Evolutionary conservation across 192 early-diverging fungal genomes (phyloP).

Genomic region (Backusella circina): DNA sequence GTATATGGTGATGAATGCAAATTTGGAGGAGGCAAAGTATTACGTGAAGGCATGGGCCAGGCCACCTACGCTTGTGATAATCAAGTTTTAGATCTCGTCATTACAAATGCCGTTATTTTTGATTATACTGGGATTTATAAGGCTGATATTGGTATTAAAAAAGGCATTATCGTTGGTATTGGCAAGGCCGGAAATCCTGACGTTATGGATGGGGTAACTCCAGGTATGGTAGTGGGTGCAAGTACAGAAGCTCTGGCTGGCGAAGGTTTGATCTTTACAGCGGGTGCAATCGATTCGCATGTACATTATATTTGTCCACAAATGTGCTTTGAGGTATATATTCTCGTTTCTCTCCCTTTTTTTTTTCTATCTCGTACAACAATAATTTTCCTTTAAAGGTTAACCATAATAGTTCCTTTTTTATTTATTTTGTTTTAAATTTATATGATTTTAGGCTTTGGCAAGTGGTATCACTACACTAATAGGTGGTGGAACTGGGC

Average conservation of each 20-base stretch:
- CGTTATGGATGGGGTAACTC: constrained; percentile 89
- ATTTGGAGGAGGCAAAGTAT: constrained; percentile 92
- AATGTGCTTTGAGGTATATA: constrained; percentile 66
- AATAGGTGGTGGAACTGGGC: constrained; percentile 89
- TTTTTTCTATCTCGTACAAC: constrained; percentile 4
- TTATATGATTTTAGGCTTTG: constrained; percentile 53
- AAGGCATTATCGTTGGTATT: constrained; percentile 81
- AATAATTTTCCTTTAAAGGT: neutral
- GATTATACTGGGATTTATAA: constrained; percentile 96
- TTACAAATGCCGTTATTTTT: constrained; percentile 90
- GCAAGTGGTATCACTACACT: constrained; percentile 77
- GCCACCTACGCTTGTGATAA: constrained; percentile 52
- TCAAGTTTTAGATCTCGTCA: constrained; percentile 86
- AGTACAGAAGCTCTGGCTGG: constrained; percentile 88
- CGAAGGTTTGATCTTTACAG: constrained; percentile 88
- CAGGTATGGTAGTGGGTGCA: constrained; percentile 83
- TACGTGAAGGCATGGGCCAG: constrained; percentile 95
- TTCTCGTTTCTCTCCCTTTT: constrained; percentile 9
- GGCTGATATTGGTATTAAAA: constrained; percentile 93
- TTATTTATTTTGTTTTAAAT: constrained; percentile 14
- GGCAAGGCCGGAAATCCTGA: constrained; percentile 97
- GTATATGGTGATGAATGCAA: constrained; percentile 94
- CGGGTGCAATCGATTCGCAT: constrained; percentile 90
- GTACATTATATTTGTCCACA: constrained; percentile 95
- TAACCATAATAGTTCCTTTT: neutral